A percentile compares a stretch with the other conserved stretches of the same genome.
Evolutionary conservation across 495 filamentous ascomycete species (phyloP).

Genomic region (Penicillium canescens): DNA sequence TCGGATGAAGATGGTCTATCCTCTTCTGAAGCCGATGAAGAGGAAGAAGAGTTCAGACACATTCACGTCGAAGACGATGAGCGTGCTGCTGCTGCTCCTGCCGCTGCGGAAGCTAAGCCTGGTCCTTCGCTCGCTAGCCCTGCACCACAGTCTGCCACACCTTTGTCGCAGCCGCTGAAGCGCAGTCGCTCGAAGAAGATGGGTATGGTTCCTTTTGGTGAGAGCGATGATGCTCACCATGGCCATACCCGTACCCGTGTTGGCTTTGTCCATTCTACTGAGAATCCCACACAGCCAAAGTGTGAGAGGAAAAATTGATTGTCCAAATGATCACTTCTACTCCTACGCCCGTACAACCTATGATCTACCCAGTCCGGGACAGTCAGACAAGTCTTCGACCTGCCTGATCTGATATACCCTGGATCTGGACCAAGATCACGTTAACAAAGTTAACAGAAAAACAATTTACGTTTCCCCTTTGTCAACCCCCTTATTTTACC

Average conservation of each 20-base stretch:
- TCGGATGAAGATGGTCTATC: constrained; percentile 50
- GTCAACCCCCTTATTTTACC: neutral
- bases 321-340: neutral
- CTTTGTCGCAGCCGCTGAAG: constrained; percentile 47
- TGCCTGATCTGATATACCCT: too few relatives aligned
- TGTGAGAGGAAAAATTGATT: constrained; percentile 19
- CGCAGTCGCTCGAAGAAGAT: constrained; percentile 45
- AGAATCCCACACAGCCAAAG: constrained; percentile 25
- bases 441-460: neutral
- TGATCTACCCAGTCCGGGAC: too few relatives aligned
- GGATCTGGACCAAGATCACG: too few relatives aligned
- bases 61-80: constrained; percentile 57
- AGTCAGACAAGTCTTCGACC: too few relatives aligned
- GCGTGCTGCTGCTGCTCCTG: constrained; percentile 31
- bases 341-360: neutral
- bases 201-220: constrained; percentile 44
- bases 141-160: constrained; percentile 26
- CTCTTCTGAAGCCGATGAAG: constrained; percentile 45
- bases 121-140: constrained; percentile 38
- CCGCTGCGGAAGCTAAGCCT: constrained; percentile 35
- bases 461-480: neutral
- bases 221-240: constrained; percentile 17
- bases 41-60: constrained; percentile 50
- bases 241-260: constrained; percentile 50
- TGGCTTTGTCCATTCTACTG: constrained; percentile 45